Base-by-base conservation (phyloP, 1,284 basidiomycete species). In the Phenoliferia sp. region DNA sequence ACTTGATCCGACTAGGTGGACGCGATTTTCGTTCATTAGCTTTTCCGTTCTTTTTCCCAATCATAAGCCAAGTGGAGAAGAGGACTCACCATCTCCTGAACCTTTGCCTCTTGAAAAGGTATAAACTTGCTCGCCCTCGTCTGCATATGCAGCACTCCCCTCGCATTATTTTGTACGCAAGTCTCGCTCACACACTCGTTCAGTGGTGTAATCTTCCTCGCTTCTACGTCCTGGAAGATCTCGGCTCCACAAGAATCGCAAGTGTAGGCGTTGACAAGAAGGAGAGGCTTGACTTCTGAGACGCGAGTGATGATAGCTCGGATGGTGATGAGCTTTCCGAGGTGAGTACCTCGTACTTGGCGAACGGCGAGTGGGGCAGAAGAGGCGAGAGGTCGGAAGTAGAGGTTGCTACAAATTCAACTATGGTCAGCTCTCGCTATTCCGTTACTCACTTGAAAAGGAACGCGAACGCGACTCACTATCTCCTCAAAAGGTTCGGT, bases 191-290 rank as follows among this genome's bases (percentile, higher is more conserved):
- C 87, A 79, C 96, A 99, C 74, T 92, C 89, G 16, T 84, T 80
- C 59, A 98, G 87, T 0, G 96, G 96, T 1, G 88, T 87, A 79
- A 97, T 97, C 34, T 91, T 88, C 78, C 94, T 92, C 76, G 88
- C 88, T n/a, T 89, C 89, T 67, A 99, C 93, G 76, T 99, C 94
- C 79, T 99, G 94, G 83, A 99, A 99, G 44, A 95, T 95, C 80
- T 99, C 96, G 61, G 92, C 92, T 59, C 96, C 96, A 78, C 96
- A 99, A 62, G 92, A 88, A 79, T 99, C 96, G 82, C 96, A 99
- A 0, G 96, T 96, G 80, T 98, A 99, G 34, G 95, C 96, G 80
- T 97, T 97, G 77, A 99, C 94, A 74, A 92, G 88, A 17, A 99
- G 85, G 36, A 97, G 87, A 12, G 96, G 96, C 78, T 99, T 99